phyloP scores from a whole-genome alignment of 2,329 filamentous ascomycete genomes.

The Epichloe sylvatica region DNA sequence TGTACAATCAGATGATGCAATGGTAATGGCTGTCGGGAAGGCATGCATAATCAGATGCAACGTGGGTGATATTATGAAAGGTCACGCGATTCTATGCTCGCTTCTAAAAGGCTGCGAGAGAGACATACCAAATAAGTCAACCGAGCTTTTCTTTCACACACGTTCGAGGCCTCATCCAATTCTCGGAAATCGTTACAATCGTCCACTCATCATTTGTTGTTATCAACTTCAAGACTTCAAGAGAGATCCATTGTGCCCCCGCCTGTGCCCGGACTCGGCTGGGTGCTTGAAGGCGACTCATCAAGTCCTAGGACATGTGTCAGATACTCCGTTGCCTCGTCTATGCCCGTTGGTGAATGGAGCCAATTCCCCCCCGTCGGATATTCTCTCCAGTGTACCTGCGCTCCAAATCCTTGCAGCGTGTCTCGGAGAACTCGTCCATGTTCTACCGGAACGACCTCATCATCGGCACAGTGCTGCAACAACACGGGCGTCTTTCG shows the following conservation, averaged over 20 bases:
- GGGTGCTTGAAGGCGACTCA: too few relatives aligned
- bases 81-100: neutral
- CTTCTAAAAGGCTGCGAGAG: neutral
- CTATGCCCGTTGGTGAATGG: constrained; percentile 27
- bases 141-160: too few relatives aligned
- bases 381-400: constrained; percentile 29
- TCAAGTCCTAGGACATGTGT: neutral
- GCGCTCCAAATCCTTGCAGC: constrained; percentile 22
- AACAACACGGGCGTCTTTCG: constrained; percentile 29
- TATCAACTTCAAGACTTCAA: neutral
- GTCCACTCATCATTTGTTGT: neutral
- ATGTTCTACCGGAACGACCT: constrained; percentile 23
- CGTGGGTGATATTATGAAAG: too few relatives aligned
- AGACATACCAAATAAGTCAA: neutral
- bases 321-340: constrained; percentile 26
- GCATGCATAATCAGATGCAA: too few relatives aligned
- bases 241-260: neutral
- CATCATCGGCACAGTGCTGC: constrained; percentile 31
- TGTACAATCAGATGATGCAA: too few relatives aligned
- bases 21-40: neutral
- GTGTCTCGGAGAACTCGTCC: constrained; percentile 22
- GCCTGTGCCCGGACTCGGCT: neutral
- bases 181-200: too few relatives aligned
- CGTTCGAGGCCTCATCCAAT: too few relatives aligned
- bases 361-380: constrained; percentile 30